Base-by-base conservation (phyloP, 768 basidiomycete species). In the Mrakia hoshinonis region DNA sequence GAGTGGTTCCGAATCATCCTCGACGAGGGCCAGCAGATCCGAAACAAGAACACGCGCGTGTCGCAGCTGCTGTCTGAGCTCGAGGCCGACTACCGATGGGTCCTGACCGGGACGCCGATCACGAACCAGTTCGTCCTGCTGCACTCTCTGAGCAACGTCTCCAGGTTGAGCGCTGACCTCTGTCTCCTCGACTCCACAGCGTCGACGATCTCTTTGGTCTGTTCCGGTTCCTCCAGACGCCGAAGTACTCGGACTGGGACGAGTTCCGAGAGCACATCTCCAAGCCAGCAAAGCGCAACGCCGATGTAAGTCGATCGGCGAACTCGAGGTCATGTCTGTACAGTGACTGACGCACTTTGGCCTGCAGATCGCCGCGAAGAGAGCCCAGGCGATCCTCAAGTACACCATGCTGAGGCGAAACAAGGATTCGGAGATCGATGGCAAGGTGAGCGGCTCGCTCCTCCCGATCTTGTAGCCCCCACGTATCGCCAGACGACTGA, bases 391-490 rank as follows among this genome's bases (percentile, higher is more conserved):
- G 29, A 82, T 88, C 60, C 82, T 88, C 61, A 75, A 76, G 15
- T 77, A 82, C 0, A 85, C 84, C 76, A 79, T 86, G 60, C 78
- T 89, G 31, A 82, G 89, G 13, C 83, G 89, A 3, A 90, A 87
- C 34, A 91, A 91, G 76, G 81, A 87, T 71, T 83, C 85, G 0
- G 79, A 80, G 75, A 79, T 91, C 12, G 86, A 89, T 75, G 89
- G 89, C 10, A 85, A 86, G 77, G 83, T 81, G 26, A 80, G 58
- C 20, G 26, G 39, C 38, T 63, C n/a, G 6, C 15, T n/a, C 48
- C 63, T 12, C 15, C 18, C 62, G 10, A 39, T 1, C 15, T 62
- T 1, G 4, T 0, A 4, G 12, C 7, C 13, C 22, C 5, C 31
- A n/a, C 9, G 1, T 26, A n/a, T 22, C 29, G 24, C 31, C 18